Evolutionary conservation across 2,329 filamentous ascomycete species (phyloP), one percentile per base, ranked within the genome.

Genomic region (Aspergillus arachidicola): DNA sequence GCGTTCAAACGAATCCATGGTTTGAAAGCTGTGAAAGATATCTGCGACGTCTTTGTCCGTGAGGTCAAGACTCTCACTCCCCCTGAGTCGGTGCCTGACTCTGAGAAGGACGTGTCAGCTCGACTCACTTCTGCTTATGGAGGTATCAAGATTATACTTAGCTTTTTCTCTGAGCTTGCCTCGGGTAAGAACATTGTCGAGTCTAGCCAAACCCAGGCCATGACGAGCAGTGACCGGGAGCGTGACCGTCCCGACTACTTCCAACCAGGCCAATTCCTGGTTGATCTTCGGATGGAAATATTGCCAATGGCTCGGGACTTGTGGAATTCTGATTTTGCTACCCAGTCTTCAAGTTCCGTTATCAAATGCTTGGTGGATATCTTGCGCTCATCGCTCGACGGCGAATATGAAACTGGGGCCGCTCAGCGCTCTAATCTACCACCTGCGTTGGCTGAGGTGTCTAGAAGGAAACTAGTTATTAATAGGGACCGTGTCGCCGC

Each of bases 1-100:
- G 91, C 93, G 0, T 97, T 99, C 81, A 94, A 94, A 76, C 89
- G 92, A 64, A 86, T 88, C 55, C 89, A 88, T 45, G 94, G 95
- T 0, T 84, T 99, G 63, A 85, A 88, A 10, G 84, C 88, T 6
- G 80, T 98, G 64, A 93, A 92, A 69, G 81, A 85, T 0, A 89
- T 96, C 73, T 84, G 96, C 11, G 82, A 87, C 46, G 83, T 86
- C 21, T 95, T 96, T 70, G 84, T 87, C 58, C 78, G 84, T 9
- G 86, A 89, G 64, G 83, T 87, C 34, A 82, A 83, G 63, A 74
- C 76, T 6, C 78, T 85, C 34, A 79, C 82, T 14, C 78, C 79
- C 32, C 76, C 79, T 14, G 76, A 79, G 30, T 77, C 79, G 45
- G 76, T 80, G 21, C 67, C 75, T 36, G 75, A 79, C 32, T 63